A percentile compares a stretch with the other conserved stretches of the same genome.
Evolutionary conservation across 805 yeast genomes (phyloP).

Genomic region (Tetrapisispora pingtungensis): DNA sequence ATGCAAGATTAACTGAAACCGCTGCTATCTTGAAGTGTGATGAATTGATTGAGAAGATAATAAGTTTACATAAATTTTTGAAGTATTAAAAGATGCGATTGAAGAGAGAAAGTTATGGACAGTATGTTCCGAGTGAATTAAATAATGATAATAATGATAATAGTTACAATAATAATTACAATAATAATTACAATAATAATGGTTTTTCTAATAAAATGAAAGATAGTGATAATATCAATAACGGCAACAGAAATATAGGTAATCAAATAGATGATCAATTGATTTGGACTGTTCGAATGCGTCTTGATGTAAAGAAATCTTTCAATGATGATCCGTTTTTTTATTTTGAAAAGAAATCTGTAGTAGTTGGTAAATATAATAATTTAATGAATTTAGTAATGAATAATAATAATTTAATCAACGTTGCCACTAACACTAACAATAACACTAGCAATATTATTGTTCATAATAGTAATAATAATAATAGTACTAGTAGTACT

Average conservation of each 20-base stretch:
- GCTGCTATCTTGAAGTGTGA: not conserved
- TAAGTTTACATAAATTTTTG: too few relatives aligned
- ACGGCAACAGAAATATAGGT: not conserved
- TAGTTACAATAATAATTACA: too few relatives aligned
- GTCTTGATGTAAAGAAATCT: slow-evolving; percentile 21
- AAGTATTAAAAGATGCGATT: not conserved
- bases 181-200: not conserved
- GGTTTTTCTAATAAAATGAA: not conserved
- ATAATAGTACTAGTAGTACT: not conserved
- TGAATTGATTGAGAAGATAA: not conserved
- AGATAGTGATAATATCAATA: not conserved
- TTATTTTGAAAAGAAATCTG: slow-evolving; percentile 14
- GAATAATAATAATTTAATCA: not conserved
- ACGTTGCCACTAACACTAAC: not conserved
- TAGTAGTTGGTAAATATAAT: not conserved
- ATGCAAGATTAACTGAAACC: too few relatives aligned
- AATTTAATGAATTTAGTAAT: not conserved
- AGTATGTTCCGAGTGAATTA: not conserved
- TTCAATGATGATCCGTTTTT: slow-evolving; percentile 23
- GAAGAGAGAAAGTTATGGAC: not conserved
- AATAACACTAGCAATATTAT: not conserved
- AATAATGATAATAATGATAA: not conserved
- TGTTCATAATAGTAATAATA: not conserved
- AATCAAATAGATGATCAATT: slow-evolving; percentile 14
- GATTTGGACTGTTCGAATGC: slow-evolving; percentile 20